Conservation (phyloP, 2,329 filamentous ascomycete species). For the Venturiaceae sp. region DNA sequence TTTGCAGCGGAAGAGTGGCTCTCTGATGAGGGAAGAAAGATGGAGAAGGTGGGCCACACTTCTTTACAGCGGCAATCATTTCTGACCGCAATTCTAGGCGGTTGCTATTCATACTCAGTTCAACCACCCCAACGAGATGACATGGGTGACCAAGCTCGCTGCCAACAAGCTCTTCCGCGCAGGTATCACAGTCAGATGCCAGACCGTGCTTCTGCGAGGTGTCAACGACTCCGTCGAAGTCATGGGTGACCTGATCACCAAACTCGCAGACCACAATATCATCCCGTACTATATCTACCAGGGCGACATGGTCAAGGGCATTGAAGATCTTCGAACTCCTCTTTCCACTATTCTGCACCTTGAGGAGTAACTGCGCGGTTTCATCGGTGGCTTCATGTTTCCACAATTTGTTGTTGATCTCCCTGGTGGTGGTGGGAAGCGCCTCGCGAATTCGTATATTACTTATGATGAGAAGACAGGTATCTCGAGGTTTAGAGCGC, state of each 20-base stretch:
- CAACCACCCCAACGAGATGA: constrained; percentile 53
- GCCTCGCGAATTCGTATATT: too few relatives aligned
- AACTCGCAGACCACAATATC: constrained; percentile 46
- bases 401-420: constrained; percentile 55
- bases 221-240: constrained; percentile 47
- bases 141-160: constrained; percentile 47
- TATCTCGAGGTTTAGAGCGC: too few relatives aligned
- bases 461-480: too few relatives aligned
- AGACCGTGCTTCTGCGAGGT: constrained; percentile 48
- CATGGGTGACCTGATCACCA: constrained; percentile 44
- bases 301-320: constrained; percentile 50
- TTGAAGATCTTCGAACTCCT: constrained; percentile 54
- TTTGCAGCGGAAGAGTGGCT: too few relatives aligned
- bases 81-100: too few relatives aligned
- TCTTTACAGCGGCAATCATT: too few relatives aligned
- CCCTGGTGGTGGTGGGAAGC: too few relatives aligned
- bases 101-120: constrained; percentile 57
- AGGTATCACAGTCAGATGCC: constrained; percentile 49
- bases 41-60: too few relatives aligned
- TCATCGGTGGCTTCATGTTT: constrained; percentile 52
- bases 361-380: constrained; percentile 48
- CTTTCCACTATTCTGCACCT: constrained; percentile 48
- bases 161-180: constrained; percentile 40
- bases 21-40: too few relatives aligned
- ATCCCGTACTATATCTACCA: constrained; percentile 59